phyloP scores from a whole-genome alignment of 345 rosid genomes.

The Hibiscus mutabilis region DNA sequence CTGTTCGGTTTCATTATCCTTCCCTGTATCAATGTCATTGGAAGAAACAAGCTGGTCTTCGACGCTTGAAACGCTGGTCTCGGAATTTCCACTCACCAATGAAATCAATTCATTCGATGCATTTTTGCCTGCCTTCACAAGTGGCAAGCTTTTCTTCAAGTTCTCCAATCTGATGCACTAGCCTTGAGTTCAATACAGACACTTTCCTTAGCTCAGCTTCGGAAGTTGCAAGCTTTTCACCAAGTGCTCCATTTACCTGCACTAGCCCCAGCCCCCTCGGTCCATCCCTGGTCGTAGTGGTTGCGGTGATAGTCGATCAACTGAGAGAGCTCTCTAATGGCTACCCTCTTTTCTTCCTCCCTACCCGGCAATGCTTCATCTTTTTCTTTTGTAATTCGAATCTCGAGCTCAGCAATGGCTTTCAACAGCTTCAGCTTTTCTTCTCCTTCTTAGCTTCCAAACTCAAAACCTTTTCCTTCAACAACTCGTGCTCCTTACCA shows the following conservation, averaged over 20 bases:
- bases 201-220: background rate
- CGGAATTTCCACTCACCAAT: constrained; percentile 19
- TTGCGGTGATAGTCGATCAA: constrained; percentile 69
- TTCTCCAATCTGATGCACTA: background rate
- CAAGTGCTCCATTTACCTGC: background rate
- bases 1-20: constrained; percentile 23
- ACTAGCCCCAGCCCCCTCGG: background rate
- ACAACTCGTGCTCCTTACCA: constrained; percentile 3
- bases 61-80: constrained; percentile 26
- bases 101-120: too few relatives aligned
- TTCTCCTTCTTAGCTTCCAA: constrained; percentile 38
- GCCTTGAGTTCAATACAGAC: background rate
- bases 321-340: constrained; percentile 63
- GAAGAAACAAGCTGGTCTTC: constrained; percentile 38
- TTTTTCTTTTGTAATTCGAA: constrained; percentile 28
- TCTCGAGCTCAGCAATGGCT: constrained; percentile 26
- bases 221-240: background rate
- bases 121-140: too few relatives aligned
- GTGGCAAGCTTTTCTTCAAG: background rate
- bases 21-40: constrained; percentile 25
- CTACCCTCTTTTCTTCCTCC: constrained; percentile 76
- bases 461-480: constrained; percentile 20
- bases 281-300: too few relatives aligned
- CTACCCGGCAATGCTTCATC: constrained; percentile 38
- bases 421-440: constrained; percentile 35